Evolutionary conservation across 169 alveolate genomes (phyloP).

Genomic region (Fabrea salina): DNA sequence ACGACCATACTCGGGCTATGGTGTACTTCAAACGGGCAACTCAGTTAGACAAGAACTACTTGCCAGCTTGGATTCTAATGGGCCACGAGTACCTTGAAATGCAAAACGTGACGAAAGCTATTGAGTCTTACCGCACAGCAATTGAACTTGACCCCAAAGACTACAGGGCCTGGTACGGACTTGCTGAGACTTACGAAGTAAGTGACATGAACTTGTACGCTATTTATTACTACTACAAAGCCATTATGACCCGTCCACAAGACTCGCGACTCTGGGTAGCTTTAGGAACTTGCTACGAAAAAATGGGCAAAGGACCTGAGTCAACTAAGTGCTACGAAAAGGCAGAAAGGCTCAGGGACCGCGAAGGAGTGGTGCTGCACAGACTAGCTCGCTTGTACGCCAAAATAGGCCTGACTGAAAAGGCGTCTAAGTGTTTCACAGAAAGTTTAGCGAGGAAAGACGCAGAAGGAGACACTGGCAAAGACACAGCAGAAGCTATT

Average conservation of each 20-base stretch:
- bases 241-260: conserved; percentile 79
- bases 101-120: conserved; percentile 83
- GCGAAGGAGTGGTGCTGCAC: conserved; percentile 79
- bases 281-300: conserved; percentile 82
- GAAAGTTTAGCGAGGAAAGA: conserved; percentile 73
- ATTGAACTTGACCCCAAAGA: conserved; percentile 84
- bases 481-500: conserved; percentile 76
- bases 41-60: conserved; percentile 72
- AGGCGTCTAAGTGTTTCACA: conserved; percentile 73
- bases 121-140: conserved; percentile 83
- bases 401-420: conserved; percentile 64
- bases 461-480: conserved; percentile 65
- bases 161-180: conserved; percentile 87
- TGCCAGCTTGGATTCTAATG: conserved; percentile 86
- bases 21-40: conserved; percentile 82
- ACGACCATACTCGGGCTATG: conserved; percentile 84
- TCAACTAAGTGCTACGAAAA: conserved; percentile 84
- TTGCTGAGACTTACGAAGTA: conserved; percentile 82
- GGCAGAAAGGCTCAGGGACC: conserved; percentile 77
- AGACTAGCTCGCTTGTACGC: conserved; percentile 79
- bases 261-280: conserved; percentile 88
- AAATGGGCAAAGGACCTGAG: conserved; percentile 70
- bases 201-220: conserved; percentile 84
- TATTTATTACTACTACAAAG: conserved; percentile 77
- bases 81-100: conserved; percentile 88